Evolutionary conservation across 441 rosid species (phyloP).

Genomic region (Populus tomentosa): DNA sequence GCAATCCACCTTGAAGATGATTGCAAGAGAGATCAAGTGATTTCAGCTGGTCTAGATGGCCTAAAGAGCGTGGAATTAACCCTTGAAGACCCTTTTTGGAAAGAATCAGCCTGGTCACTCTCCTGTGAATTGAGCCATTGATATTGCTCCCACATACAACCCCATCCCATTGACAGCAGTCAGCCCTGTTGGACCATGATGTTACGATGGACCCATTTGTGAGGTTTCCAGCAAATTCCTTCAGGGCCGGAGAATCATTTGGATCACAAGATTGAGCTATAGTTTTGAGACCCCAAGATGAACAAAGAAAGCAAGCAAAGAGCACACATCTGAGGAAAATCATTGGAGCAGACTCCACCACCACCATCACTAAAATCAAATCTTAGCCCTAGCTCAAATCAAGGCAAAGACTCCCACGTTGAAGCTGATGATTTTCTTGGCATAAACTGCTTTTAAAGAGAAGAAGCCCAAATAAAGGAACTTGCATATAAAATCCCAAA

Average conservation of each 20-base stretch:
- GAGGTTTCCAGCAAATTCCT: conserved; percentile 56
- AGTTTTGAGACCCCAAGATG: conserved; percentile 38
- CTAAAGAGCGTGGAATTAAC: conserved; percentile 43
- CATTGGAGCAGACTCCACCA: conserved; percentile 21
- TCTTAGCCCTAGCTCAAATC: conserved; percentile 26
- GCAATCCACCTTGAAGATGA: conserved; percentile 50
- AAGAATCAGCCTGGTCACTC: conserved; percentile 54
- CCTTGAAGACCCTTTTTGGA: conserved; percentile 55
- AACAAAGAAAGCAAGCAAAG: conserved; percentile 38
- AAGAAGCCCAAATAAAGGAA: conserved; percentile 26
- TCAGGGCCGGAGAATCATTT: conserved; percentile 52
- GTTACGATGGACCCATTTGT: conserved; percentile 37
- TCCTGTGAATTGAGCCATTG: conserved; percentile 26
- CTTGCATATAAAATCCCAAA: conserved; percentile 34
- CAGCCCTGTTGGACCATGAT: conserved; percentile 42
- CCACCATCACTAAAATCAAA: conserved; percentile 40
- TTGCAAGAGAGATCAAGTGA: conserved; percentile 69
- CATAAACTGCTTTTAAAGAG: conserved; percentile 19
- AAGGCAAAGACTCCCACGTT: conserved; percentile 21
- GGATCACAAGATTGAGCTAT: conserved; percentile 48
- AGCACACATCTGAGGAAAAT: conserved; percentile 38
- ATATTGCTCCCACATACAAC: conserved; percentile 46
- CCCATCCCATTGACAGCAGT: conserved; percentile 84
- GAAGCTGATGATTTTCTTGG: conserved; percentile 15
- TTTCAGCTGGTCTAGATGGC: conserved; percentile 45